Evolutionary conservation across 768 basidiomycete genomes (phyloP).

Genomic region (Phylloporus sp.): DNA sequence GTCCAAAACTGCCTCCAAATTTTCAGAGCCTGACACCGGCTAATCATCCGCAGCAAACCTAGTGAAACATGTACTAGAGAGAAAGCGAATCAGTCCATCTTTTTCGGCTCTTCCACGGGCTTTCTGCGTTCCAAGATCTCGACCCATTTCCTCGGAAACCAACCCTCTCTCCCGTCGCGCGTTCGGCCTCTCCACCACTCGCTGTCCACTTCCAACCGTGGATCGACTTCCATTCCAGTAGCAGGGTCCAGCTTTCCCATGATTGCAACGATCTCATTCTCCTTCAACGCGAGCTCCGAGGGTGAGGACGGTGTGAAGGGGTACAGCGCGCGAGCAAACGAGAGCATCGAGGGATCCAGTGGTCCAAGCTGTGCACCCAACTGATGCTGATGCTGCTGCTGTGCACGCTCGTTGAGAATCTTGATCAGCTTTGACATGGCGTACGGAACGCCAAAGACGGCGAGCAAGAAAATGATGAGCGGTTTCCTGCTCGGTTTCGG

Average conservation of each 20-base stretch:
- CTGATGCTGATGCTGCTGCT: slow-evolving; percentile 40
- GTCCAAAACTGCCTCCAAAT: too few species aligned
- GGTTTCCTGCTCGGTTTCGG: slow-evolving; percentile 84
- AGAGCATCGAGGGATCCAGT: slow-evolving; percentile 72
- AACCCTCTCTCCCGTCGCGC: slow-evolving; percentile 86
- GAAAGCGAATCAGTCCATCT: too few species aligned
- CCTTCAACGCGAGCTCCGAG: slow-evolving; percentile 74
- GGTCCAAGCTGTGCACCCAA: slow-evolving; percentile 39
- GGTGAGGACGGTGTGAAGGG: slow-evolving; percentile 70
- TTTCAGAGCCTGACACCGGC: too few species aligned
- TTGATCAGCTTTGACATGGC: slow-evolving; percentile 88
- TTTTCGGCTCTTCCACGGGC: slow-evolving; percentile 34
- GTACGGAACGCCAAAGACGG: slow-evolving; percentile 89
- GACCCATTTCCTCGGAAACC: slow-evolving; percentile 93
- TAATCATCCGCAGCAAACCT: too few species aligned
- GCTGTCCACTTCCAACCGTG: slow-evolving; percentile 50
- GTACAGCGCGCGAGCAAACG: slow-evolving; percentile 80
- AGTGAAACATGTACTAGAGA: too few species aligned
- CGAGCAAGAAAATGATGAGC: slow-evolving; percentile 86
- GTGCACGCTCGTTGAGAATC: slow-evolving; percentile 62
- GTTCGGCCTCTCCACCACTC: slow-evolving; percentile 97
- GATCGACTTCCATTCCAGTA: slow-evolving; percentile 65
- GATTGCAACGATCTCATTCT: slow-evolving; percentile 92
- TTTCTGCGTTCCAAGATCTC: slow-evolving; percentile 56
- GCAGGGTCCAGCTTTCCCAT: slow-evolving; percentile 72